Base-by-base conservation (phyloP, 139 green algal genomes). In the Auxenochlorella pyrenoidosa region DNA sequence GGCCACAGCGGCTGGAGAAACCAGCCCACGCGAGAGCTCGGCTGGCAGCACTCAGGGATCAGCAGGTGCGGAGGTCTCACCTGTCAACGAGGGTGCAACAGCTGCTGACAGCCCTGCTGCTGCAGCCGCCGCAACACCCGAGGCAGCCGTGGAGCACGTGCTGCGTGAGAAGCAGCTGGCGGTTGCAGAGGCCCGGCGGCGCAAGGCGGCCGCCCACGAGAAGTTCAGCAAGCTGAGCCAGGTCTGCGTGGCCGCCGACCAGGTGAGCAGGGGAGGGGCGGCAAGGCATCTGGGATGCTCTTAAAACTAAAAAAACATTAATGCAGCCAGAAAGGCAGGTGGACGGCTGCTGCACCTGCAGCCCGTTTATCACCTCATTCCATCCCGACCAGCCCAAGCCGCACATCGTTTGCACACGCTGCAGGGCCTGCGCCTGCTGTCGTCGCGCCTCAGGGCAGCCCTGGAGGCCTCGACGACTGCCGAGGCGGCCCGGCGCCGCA, bases 151-250 rank as follows among this genome's bases (percentile, higher is more conserved):
- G 22, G 66, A 86, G 65, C 32, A 51, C 6, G 19, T 36, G 66
- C 66, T 79, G 82, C 43, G 30, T 16, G 75, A 78, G 28, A 71
- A 54, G 77, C 77, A 84, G 60, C n/a, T 32, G 22, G 41, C 83
- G 38, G 87, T 92, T 44, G 87, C 72, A 5, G 90, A 92, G 30
- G 93, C 89, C 16, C 77, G 78, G 47, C 86, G 65, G 68, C 89
- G 80, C 41, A 83, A 86, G 36, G 77, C 58, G 10, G 82, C 79
- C 2, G 89, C 88, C 36, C 77, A 88, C 58, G 80, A 90, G 70
- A 93, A 94, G 86, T 97, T 96, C 84, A 89, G 86, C 88, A 92
- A 91, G 87, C 87, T 96, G 83, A 93, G 93, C 59, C 85, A 87
- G 38, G 89, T 96, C 30, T 95, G 93, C 83, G 94, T 97, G 34